phyloP scores from a whole-genome alignment of 352 stramenopile genomes.

The Globisporangium cederbergense region DNA sequence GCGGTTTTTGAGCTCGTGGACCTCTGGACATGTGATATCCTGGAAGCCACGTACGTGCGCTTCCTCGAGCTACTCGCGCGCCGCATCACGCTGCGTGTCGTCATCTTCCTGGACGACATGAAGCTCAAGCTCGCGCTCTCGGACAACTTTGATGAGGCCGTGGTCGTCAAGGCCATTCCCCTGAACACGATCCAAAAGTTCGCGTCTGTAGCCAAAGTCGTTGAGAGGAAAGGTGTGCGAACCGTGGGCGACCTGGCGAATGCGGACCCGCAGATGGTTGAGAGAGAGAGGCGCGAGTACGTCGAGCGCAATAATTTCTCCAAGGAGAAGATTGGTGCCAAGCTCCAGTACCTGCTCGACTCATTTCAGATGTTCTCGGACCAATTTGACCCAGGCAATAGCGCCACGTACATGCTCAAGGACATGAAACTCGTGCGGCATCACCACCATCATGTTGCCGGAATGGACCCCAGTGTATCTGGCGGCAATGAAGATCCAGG shows the following conservation, averaged over 20 bases:
- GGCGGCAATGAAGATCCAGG: not conserved
- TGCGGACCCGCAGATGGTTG: conserved; percentile 50
- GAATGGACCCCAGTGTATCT: not conserved
- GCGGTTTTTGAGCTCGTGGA: conserved; percentile 79
- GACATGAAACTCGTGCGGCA: conserved; percentile 27
- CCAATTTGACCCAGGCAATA: conserved; percentile 43
- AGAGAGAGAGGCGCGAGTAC: conserved; percentile 48
- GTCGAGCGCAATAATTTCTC: conserved; percentile 46
- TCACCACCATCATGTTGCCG: not conserved
- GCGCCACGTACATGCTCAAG: conserved; percentile 40
- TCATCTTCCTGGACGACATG: conserved; percentile 67
- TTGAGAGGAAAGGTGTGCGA: conserved; percentile 42
- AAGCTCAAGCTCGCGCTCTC: conserved; percentile 70
- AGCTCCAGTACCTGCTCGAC: conserved; percentile 52
- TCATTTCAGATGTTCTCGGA: conserved; percentile 59
- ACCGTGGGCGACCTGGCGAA: conserved; percentile 65
- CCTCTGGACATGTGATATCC: conserved; percentile 77
- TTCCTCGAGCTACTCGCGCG: conserved; percentile 64
- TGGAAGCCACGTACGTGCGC: conserved; percentile 59
- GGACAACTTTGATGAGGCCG: conserved; percentile 67
- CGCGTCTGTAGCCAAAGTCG: conserved; percentile 47
- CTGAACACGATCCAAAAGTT: conserved; percentile 70
- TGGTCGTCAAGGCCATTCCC: conserved; percentile 75
- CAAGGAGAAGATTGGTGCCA: conserved; percentile 46
- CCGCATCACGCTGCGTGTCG: conserved; percentile 62